Base-by-base conservation (phyloP, 306 rosid species). In the Carpinus fangiana region DNA sequence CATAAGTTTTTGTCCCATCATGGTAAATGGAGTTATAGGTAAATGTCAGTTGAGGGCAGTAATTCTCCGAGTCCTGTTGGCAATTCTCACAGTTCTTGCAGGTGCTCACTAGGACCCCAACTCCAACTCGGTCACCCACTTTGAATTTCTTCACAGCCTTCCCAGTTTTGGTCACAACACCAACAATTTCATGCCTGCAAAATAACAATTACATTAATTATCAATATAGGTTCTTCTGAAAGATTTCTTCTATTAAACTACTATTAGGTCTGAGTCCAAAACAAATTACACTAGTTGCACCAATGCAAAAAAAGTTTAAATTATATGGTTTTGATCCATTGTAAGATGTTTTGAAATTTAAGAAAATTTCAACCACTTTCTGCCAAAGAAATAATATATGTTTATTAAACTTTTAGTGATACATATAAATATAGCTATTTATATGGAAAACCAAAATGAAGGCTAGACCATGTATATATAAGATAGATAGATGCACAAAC, bases 101-200 rank as follows among this genome's bases (percentile, higher is more conserved):
- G 46, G 97, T 90, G 11, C 89, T 95, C 18, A 90, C 94, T 3
- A 94, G 61, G 50, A 92, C 96, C 52, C 98, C 97, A n/a, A 94
- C 97, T 71, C 98, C 98, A 43, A 92, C 98, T 50, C 70, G 89
- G 50, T 94, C 97, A 12, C 98, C 98, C 50, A 26, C 93, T 80
- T 82, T 85, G 87, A 92, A 94, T 51, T 82, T 89, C 5, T 75
- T 81, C 88, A 92, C 97, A 69, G 88, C 88, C 3, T 53, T 87
- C 72, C 98, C 98, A 59, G 73, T 60, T 72, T 88, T 84, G 41
- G 91, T 92, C 80, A 92, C 95, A 38, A 86, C 57, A 2, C 98
- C 98, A 72, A 80, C 90, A 60, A 94, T 90, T 83, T 94, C 98
- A 85, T 94, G 98, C 87, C 98, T 94, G 81, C 56, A 84, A 70